Evolutionary conservation across 2,329 filamentous ascomycete species (phyloP).

Genomic region (Cyphellophora attinorum): DNA sequence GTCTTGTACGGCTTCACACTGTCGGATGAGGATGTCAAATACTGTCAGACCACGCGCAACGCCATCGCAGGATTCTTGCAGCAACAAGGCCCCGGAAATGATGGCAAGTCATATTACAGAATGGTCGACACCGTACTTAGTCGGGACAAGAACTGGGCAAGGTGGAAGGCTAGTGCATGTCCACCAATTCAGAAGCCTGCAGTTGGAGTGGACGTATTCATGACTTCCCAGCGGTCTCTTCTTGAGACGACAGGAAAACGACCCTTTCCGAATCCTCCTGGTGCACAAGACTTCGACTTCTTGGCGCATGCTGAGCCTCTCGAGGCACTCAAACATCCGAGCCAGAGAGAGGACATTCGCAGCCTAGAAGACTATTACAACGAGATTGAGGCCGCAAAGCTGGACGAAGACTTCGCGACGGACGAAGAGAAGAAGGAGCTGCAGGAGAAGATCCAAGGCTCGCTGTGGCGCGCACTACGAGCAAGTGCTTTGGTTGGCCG

Average conservation of each 20-base stretch:
- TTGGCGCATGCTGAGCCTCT: slow-evolving; percentile 60
- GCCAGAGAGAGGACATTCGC: slow-evolving; percentile 60
- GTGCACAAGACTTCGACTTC: slow-evolving; percentile 68
- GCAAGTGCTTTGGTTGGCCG: slow-evolving; percentile 43
- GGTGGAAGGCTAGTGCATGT: slow-evolving; percentile 95
- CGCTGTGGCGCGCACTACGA: slow-evolving; percentile 80
- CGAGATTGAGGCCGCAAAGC: slow-evolving; percentile 67
- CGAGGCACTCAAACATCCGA: slow-evolving; percentile 57
- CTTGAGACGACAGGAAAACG: slow-evolving; percentile 62
- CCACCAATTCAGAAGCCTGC: slow-evolving; percentile 71
- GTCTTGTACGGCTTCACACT: slow-evolving; percentile 73
- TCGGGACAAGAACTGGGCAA: slow-evolving; percentile 96
- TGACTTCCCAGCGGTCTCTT: slow-evolving; percentile 57
- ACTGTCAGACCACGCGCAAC: slow-evolving; percentile 69
- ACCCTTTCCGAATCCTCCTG: slow-evolving; percentile 54
- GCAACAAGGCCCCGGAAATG: slow-evolving; percentile 47
- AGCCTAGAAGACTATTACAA: slow-evolving; percentile 60
- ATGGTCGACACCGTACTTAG: slow-evolving; percentile 96
- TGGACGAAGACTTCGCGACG: slow-evolving; percentile 76
- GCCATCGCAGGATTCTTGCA: slow-evolving; percentile 76
- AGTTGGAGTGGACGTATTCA: slow-evolving; percentile 59
- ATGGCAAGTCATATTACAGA: slow-evolving; percentile 87
- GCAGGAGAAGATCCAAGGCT: slow-evolving; percentile 70
- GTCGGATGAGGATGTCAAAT: slow-evolving; percentile 76
- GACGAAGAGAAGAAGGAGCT: slow-evolving; percentile 49